Conservation (phyloP, 2,329 filamentous ascomycete genomes). For the Aspergillus tanneri region DNA sequence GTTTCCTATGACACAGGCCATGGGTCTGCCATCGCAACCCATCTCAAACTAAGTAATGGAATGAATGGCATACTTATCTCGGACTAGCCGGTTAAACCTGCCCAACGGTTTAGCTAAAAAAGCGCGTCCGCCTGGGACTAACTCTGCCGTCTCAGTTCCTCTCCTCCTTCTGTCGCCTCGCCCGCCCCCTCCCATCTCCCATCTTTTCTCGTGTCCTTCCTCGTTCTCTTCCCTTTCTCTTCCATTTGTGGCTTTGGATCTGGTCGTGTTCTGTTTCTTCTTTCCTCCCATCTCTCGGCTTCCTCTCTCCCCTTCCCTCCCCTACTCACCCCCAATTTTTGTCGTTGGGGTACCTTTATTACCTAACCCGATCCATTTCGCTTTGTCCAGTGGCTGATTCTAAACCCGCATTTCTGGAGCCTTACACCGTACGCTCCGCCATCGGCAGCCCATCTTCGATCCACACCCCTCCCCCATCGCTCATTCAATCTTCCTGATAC, state of each 20-base stretch:
- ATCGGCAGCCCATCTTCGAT: constrained; percentile 22
- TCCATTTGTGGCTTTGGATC: constrained; percentile 1
- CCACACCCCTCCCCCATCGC: constrained; percentile 19
- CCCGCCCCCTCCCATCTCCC: neutral
- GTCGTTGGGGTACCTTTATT: constrained; percentile 11
- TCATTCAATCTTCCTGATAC: constrained; percentile 11
- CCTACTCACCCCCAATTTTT: constrained; percentile 7
- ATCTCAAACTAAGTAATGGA: too few relatives aligned
- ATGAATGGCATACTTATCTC: neutral
- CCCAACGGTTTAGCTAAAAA: constrained; percentile 1
- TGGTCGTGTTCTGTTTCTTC: constrained; percentile 1
- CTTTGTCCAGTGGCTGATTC: constrained; percentile 19
- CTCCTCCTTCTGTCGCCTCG: too few relatives aligned
- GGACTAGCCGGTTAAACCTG: neutral
- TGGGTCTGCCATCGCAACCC: too few relatives aligned
- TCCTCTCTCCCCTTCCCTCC: constrained; percentile 10
- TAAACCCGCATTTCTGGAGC: constrained; percentile 23
- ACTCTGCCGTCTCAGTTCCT: neutral
- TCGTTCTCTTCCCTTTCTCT: constrained; percentile 6
- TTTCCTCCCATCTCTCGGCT: constrained; percentile 12
- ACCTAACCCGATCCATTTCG: constrained; percentile 18
- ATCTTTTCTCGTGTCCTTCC: constrained; percentile 1
- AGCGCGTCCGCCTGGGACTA: neutral
- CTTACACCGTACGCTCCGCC: constrained; percentile 25
- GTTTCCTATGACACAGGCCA: too few relatives aligned